phyloP scores from a whole-genome alignment of 257 asterid species.

The Scutellaria minor region DNA sequence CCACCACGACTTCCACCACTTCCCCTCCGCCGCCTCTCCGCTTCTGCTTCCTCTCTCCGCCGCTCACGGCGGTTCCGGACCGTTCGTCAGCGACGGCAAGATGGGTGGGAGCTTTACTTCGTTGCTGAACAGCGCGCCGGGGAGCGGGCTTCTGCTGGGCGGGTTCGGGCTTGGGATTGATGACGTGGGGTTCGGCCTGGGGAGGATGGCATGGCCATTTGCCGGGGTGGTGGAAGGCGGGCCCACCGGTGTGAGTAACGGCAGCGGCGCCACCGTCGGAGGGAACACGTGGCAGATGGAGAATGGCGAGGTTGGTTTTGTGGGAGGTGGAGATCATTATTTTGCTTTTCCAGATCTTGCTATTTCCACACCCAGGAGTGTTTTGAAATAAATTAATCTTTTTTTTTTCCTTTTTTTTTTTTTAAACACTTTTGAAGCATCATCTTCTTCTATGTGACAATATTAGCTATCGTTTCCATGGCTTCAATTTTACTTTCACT shows the following conservation, averaged over 20 bases:
- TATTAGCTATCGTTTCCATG: neutral
- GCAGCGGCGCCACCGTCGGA: slow-evolving; percentile 31
- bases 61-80: slow-evolving; percentile 42
- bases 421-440: neutral
- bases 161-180: slow-evolving; percentile 70
- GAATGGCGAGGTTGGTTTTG: slow-evolving; percentile 56
- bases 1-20: slow-evolving; percentile 58
- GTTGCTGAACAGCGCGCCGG: slow-evolving; percentile 56
- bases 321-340: slow-evolving; percentile 51
- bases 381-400: slow-evolving; percentile 46
- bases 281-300: slow-evolving; percentile 77
- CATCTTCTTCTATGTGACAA: neutral
- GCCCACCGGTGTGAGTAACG: slow-evolving; percentile 33
- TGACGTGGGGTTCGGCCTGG: slow-evolving; percentile 71
- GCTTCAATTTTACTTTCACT: too few species aligned
- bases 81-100: slow-evolving; percentile 34
- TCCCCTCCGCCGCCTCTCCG: slow-evolving; percentile 47
- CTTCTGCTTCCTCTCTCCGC: slow-evolving; percentile 47
- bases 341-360: slow-evolving; percentile 72
- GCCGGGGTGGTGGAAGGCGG: slow-evolving; percentile 55
- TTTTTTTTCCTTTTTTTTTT: neutral
- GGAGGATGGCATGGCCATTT: slow-evolving; percentile 68
- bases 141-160: slow-evolving; percentile 62
- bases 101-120: slow-evolving; percentile 76
- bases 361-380: slow-evolving; percentile 60